Evolutionary conservation across 768 basidiomycete genomes (phyloP), one percentile per base, ranked within the genome.

Genomic region (Kwoniella dejecticola): DNA sequence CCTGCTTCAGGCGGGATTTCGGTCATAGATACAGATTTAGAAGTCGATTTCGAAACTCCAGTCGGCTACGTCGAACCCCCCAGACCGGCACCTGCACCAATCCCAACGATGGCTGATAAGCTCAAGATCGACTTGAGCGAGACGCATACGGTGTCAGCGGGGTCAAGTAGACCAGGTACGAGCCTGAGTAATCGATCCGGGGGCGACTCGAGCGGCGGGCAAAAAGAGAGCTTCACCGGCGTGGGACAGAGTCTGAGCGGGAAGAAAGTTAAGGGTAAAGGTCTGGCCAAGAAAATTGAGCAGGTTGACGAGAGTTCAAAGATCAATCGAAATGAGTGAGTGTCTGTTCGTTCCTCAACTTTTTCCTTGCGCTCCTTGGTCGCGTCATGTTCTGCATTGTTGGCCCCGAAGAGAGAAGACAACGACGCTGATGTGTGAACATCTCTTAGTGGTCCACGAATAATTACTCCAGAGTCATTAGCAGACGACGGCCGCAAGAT

Each of bases 41-140:
- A 97, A 79, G 96, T 98, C 57, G 96, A 99, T 78, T 98, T 98
- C 75, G 96, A 90, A 0, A 81, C 93, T 0, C 95, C 95, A 0
- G 77, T 81, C 41, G 82, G 80, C 38, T 99, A 98, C 75, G 89
- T 93, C 33, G 96, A 98, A 77, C 96, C 96, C 1, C 88, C 92
- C 67, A 85, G 89, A 46, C 88, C 88, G 0, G 89, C 90, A 69
- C 85, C 91, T 2, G 84, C 85, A 2, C 87, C 91, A 0, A 88
- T 87, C 2, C 77, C 88, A 21, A 96, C 95, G 2, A 98, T 99
- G 95, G 93, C 93, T 2, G 89, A 89, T 29, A 98, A 97, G 80
- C 85, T 98, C 56, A 92, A 92, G 79, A 97, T 99, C 57, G 93
- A 99, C 77, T 66, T 81, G 36, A 74, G 75, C 23, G 70, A 68